Base-by-base conservation (phyloP, 768 basidiomycete genomes). In the Tephrocybe rancida region DNA sequence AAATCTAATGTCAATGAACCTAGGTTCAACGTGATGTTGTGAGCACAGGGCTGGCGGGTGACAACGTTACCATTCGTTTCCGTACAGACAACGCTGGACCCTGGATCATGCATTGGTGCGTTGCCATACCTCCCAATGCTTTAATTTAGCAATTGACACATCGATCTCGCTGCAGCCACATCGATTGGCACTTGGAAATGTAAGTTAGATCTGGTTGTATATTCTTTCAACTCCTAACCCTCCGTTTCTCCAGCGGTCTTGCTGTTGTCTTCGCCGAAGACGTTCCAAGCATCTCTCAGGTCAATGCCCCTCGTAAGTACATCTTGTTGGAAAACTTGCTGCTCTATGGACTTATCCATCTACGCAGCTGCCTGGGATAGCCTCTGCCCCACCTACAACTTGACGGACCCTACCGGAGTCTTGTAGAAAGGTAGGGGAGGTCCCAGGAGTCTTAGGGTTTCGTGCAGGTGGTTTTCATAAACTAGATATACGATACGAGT, bases 61-160 rank as follows among this genome's bases (percentile, higher is more conserved):
- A 70, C 54, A 71, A 71, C 46, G 71, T 75, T 18, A 74, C 75
- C 2, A 73, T 84, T 53, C 70, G 82, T 1, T 82, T 47, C 35
- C 10, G 35, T 9, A 37, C 35, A 5, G 35, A 37, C n/a, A 81
- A 81, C 53, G 61, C 79, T 34, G 81, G 81, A 5, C 75, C 76
- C 3, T 80, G 76, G 77, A 69, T 78, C 51, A 52, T 80, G 37
- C 79, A 79, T 56, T 81, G 79, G 72, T 73, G 7, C 35, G 35
- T 26, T 26, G 68, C 50, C 22, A n/a, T 19, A 27, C 34, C 18
- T 30, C 21, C 29, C 32, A 18, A 3, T 27, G 13, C 21, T 47
- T 24, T 34, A 37, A 11, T 50, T 52, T 22, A 9, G 21, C 37
- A 39, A 14, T 42, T 76, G 77, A 54, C 79, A 81, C 57, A 81